These are phyloP conservation scores for Cicer judaicum DNA, from an alignment of 306 rosid genomes.

Conservation along the genomic window DNA sequence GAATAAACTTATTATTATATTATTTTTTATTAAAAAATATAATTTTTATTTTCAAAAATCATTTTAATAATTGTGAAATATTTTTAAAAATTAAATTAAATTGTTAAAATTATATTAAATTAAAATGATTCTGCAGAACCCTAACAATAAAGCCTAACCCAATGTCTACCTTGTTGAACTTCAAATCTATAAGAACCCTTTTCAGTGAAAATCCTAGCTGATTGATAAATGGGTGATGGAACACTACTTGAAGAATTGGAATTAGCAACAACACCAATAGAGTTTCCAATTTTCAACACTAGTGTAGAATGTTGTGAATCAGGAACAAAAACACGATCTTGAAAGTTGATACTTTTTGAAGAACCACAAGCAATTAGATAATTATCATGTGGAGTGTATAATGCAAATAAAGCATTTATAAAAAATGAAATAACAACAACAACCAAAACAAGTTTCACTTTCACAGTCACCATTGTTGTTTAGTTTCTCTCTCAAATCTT, in stretches of 20 bases:
- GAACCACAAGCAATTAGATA: slow-evolving; percentile 89
- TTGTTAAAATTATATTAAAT: too few species aligned
- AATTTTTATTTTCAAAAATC: too few species aligned
- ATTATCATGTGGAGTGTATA: slow-evolving; percentile 68
- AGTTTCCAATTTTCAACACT: slow-evolving; percentile 61
- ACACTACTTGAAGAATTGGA: slow-evolving; percentile 61
- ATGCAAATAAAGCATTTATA: slow-evolving; percentile 57
- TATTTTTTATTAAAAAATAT: too few species aligned
- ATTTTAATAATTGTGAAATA: too few species aligned
- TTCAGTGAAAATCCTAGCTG: slow-evolving; percentile 72
- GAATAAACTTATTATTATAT: too few species aligned
- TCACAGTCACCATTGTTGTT: slow-evolving; percentile 48
- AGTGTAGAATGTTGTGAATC: slow-evolving; percentile 68
- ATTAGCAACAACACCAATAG: slow-evolving; percentile 53
- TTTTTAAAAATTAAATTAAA: too few species aligned
- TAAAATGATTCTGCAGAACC: too few species aligned
- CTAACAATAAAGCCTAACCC: slow-evolving; percentile 87
- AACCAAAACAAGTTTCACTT: slow-evolving; percentile 53
- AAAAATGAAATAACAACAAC: slow-evolving; percentile 42
- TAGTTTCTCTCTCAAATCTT: too few species aligned
- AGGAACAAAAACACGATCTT: slow-evolving; percentile 76
- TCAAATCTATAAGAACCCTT: slow-evolving; percentile 68
- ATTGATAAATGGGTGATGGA: slow-evolving; percentile 73
- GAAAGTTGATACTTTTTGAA: slow-evolving; percentile 61
- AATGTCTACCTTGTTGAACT: slow-evolving; percentile 74